Conservation (phyloP, 768 basidiomycete genomes). For the Strobilomyces dryophilus region DNA sequence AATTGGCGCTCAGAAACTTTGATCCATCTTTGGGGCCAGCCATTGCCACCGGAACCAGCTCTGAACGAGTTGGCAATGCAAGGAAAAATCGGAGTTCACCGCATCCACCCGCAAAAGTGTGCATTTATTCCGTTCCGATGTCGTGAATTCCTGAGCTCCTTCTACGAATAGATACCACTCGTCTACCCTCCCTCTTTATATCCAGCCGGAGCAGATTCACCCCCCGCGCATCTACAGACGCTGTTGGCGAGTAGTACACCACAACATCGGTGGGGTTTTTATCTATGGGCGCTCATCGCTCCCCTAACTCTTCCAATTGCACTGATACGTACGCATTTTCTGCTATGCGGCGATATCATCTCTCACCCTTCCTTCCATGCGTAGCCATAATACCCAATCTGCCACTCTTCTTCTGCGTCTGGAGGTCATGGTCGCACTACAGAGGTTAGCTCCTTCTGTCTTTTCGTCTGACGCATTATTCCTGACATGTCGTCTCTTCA, state of each 20-base stretch:
- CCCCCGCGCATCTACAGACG: constrained; percentile 42
- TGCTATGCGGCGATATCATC: not conserved
- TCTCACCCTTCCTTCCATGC: not conserved
- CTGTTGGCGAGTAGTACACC: constrained; percentile 56
- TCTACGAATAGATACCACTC: constrained; percentile 46
- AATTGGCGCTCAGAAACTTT: constrained; percentile 67
- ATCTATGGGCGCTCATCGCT: constrained; percentile 57
- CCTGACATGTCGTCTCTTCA: not conserved
- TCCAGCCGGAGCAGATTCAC: constrained; percentile 34
- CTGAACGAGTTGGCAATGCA: constrained; percentile 13
- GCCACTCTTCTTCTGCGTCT: constrained; percentile 81
- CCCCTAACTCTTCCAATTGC: constrained; percentile 76
- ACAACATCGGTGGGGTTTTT: constrained; percentile 62
- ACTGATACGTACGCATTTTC: constrained; percentile 59
- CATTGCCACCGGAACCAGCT: constrained; percentile 23
- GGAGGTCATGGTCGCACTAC: constrained; percentile 85
- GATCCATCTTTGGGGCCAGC: constrained; percentile 68
- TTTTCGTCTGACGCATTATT: not conserved
- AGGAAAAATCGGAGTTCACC: constrained; percentile 7
- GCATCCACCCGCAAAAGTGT: constrained; percentile 11
- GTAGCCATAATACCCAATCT: constrained; percentile 81
- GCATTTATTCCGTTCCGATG: not conserved
- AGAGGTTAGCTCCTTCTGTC: constrained; percentile 43
- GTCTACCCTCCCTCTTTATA: constrained; percentile 50
- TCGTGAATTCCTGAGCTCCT: not conserved